Evolutionary conservation across 441 rosid genomes (phyloP), one percentile per base, ranked within the genome.

Genomic region (Eutrema salsugineum): DNA sequence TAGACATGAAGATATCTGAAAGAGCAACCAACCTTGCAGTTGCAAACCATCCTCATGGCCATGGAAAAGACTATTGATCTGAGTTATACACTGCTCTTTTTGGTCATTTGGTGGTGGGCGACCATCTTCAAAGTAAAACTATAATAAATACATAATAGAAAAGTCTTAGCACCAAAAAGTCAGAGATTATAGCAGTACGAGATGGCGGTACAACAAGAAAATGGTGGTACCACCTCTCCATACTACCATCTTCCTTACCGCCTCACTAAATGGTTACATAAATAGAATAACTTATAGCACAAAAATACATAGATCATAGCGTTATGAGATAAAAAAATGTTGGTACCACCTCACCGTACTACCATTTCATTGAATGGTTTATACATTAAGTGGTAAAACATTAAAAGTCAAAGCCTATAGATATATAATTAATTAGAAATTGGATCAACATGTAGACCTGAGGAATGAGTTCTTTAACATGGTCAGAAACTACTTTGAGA

Each of bases 111-210:
- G 87, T 59, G 93, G 78, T 15, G 98, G 98, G 1, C 88, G 90
- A 4, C 99, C 99, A 78, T 90, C 83, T 86, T 86, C 85, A 76
- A 96, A 96, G 79, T 96, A 96, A 82, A 96, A 96, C 99, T 74
- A 61, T 15, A 60, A 61, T 15, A 60, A 40, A 50, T 66, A 28
- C 12, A 40, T 38, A 39, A 28, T 4, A 39, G 12, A 67, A 36
- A 11, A 6, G 1, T 15, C 16, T 63, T 15, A 64, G 65, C 32
- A 15, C 3, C 16, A 20, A 32, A 44, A 16, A 11, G 33, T 8
- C 46, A 54, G 36, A 30, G 11, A 30, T 12, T 62, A 16, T 43
- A 55, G 17, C 27, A 8, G n/a, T 20, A 58, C 9, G 12, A 39
- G 5, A 59, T 59, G 7, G 11, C 46, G 14, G 17, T 14, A 12